Conservation (phyloP, 495 filamentous ascomycete species). For the Penicillium bovifimosum region DNA sequence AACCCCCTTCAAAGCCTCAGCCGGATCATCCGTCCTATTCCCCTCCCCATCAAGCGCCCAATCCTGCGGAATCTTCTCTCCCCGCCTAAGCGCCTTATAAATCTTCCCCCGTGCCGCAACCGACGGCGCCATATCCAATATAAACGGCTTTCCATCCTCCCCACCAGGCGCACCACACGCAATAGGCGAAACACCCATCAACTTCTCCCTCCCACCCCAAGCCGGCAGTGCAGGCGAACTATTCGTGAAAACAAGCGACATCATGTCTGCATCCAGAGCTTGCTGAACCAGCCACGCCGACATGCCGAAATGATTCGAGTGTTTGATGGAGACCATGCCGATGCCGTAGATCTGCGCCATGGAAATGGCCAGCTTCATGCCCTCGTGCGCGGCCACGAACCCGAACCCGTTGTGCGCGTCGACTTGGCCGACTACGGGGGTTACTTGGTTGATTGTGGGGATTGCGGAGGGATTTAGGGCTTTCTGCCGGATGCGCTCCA, state of each 20-base stretch:
- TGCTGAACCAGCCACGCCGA: slow-evolving; percentile 71
- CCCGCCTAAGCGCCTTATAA: slow-evolving; percentile 64
- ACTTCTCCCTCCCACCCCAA: slow-evolving; percentile 61
- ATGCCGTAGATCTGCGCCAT: slow-evolving; percentile 64
- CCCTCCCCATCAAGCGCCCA: slow-evolving; percentile 74
- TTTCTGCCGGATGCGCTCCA: slow-evolving; percentile 61
- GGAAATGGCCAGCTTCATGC: slow-evolving; percentile 56
- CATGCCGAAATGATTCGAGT: slow-evolving; percentile 80
- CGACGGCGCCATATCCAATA: slow-evolving; percentile 73
- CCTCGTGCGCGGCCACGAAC: slow-evolving; percentile 58
- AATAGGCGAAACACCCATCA: slow-evolving; percentile 73
- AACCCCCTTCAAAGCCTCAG: slow-evolving; percentile 57
- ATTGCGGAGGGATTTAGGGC: slow-evolving; percentile 54
- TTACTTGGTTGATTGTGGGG: slow-evolving; percentile 53
- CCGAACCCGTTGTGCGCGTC: slow-evolving; percentile 73
- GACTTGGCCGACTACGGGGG: slow-evolving; percentile 60
- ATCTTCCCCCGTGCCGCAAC: slow-evolving; percentile 72
- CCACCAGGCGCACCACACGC: slow-evolving; percentile 67
- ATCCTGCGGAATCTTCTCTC: slow-evolving; percentile 66
- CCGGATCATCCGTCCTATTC: slow-evolving; percentile 61
- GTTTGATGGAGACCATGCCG: slow-evolving; percentile 65
- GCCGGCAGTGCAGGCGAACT: slow-evolving; percentile 67
- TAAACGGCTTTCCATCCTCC: slow-evolving; percentile 50
- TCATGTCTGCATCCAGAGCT: slow-evolving; percentile 65
- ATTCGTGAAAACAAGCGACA: slow-evolving; percentile 76